Base-by-base conservation (phyloP, 2,329 filamentous ascomycete species). In the Microcyclospora tardicrescens region DNA sequence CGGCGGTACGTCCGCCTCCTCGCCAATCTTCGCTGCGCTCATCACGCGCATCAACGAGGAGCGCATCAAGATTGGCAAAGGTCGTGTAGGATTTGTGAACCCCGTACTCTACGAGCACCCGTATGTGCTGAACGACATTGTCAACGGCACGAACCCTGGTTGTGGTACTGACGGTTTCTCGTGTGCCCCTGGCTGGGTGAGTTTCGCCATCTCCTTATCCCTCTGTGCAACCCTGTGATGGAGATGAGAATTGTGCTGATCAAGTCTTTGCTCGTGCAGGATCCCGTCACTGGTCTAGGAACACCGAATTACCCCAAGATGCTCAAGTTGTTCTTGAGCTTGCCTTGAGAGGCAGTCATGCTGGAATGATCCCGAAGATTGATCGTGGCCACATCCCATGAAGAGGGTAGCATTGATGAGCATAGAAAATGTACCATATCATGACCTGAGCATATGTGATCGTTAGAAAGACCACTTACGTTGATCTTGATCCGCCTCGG, bases 1-100 rank as follows among this genome's bases (percentile, higher is more conserved):
- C 10, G 50, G 40, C 12, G 55, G 54, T 11, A 55, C 55, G 1
- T 45, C 39, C 10, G 43, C 49, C 10, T 43, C 50, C 3, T 36
- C 52, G 10, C 54, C 54, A 2, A 53, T 55, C 15, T 56, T 52
- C 19, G 55, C 46, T 3, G 34, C 44, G 5, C 37, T 58, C 10
- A 45, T 57, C 24, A 57, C 47, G 11, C 31, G 52, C 12, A 52
- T 57, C 27, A 52, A 51, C 19, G 46, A 56, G 28, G 48, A 51
- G 38, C 41, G 50, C 1, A 39, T 51, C 35, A 43, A 37, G 28
- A 34, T 36, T 10, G 50, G 49, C 29, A 54, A 51, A 34, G 39
- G 41, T 6, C 40, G 44, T 5, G 32, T 53, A 2, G 46, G 46
- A 6, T 47, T 47, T 30, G 10, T 43, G 41, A 16, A 52, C 36